Evolutionary conservation across 805 yeast species (phyloP), one percentile per base, ranked within the genome.

Genomic region (Suhomyces pyralidae): DNA sequence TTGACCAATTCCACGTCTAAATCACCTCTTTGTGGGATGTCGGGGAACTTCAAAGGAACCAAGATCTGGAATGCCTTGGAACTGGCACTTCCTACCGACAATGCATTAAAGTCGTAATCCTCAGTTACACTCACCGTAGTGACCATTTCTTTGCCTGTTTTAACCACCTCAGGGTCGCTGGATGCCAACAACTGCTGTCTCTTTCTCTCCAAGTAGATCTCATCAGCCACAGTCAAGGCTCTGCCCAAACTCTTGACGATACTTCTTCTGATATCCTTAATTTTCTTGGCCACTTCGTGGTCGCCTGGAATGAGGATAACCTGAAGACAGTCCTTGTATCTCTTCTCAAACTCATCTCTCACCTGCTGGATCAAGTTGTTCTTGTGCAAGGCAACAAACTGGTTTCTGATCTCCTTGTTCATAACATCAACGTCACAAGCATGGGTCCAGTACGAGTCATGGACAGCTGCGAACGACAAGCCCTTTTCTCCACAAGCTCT

Each of bases 361-460:
- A 94, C 77, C 61, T 82, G 81, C 30, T 78, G 81, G 61, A 93
- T 81, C 59, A 92, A 76, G 66, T 91, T 86, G 30, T 80, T 85
- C 55, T 81, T 81, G 66, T 93, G 97, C 51, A 93, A 74, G 49
- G 79, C 73, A 55, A 94, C 86, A 67, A 93, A 93, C 53, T 88
- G 85, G 36, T 87, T 85, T 64, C 99, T 81, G 57, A 94, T 73
- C 45, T 81, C 73, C 12, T 61, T 62, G 68, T 85, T 90, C 94
- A 93, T 85, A 3, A 63, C 65, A 54, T 84, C 85, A 42, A 93
- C 84, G 66, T 89, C 93, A 48, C 82, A 74, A 1, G 99, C 97
- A 66, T 94, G 98, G 0, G 98, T 91, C 99, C 99, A 93, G 68
- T 89, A 93, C 0, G 98, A 93, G 67, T 93, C 99, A 69, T 93